Percentiles rank a stretch among this genome's conserved stretches.
Conservation (phyloP, 2,329 filamentous ascomycete species). For the Fusarium sp. region DNA sequence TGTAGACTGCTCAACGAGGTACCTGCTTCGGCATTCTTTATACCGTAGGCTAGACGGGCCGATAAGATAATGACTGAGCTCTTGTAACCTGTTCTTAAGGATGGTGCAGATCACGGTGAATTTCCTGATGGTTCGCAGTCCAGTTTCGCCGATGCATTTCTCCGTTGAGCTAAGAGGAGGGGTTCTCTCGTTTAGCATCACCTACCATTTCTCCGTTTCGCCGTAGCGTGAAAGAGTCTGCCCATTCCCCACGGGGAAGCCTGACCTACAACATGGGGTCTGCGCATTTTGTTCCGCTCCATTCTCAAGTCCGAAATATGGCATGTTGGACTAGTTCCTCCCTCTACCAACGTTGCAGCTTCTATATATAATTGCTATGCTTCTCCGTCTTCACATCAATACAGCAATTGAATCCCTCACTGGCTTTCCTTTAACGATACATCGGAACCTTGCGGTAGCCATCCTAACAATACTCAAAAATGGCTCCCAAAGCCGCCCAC, state of each 20-base stretch:
- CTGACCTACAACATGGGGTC: conserved; percentile 11
- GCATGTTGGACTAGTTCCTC: neutral
- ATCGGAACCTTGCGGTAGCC: neutral
- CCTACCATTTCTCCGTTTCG: conserved; percentile 26
- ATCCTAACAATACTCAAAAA: conserved; percentile 15
- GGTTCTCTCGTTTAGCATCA: neutral
- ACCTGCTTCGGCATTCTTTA: conserved; percentile 21
- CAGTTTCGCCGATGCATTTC: conserved; percentile 21
- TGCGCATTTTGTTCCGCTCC: neutral
- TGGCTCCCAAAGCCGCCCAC: conserved; percentile 52
- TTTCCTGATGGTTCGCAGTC: neutral
- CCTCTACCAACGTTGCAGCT: neutral
- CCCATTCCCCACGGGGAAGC: conserved; percentile 40
- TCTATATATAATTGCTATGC: conserved; percentile 29
- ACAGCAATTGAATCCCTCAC: neutral
- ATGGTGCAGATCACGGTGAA: conserved; percentile 11
- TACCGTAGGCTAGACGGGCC: conserved; percentile 26
- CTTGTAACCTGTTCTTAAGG: neutral
- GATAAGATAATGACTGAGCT: conserved; percentile 12
- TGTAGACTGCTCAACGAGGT: neutral
- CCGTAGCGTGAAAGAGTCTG: conserved; percentile 9
- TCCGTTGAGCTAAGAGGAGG: conserved; percentile 4
- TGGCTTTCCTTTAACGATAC: neutral
- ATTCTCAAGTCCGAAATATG: conserved; percentile 1
- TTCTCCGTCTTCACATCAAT: neutral